Evolutionary conservation across 2,329 filamentous ascomycete genomes (phyloP).

Genomic region (Fusarium verrucosum): DNA sequence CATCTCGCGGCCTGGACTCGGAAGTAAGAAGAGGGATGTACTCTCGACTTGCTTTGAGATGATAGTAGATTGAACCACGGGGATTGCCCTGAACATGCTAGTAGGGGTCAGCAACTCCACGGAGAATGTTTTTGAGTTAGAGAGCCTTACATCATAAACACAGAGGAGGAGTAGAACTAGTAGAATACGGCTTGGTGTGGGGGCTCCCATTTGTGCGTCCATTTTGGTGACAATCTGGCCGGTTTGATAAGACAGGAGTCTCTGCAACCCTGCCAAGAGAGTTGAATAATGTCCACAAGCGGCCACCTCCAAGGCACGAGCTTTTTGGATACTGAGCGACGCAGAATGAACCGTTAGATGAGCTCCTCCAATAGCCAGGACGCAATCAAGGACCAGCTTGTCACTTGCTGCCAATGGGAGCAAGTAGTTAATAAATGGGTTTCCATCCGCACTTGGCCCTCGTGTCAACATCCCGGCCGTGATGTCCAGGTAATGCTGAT

Average conservation of each 20-base stretch:
- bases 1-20: not conserved
- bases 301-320: not conserved
- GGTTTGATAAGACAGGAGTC: not conserved
- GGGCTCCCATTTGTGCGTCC: not conserved
- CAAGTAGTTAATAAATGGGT: constrained; percentile 11
- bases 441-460: not conserved
- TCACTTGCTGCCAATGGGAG: constrained; percentile 5
- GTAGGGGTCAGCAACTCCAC: fast-evolving
- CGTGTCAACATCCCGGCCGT: constrained; percentile 10
- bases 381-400: not conserved
- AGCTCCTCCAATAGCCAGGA: constrained; percentile 14
- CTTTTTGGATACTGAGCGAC: not conserved
- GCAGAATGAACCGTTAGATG: not conserved
- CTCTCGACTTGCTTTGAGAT: constrained; percentile 2
- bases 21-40: not conserved
- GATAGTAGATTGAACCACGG: not conserved
- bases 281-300: constrained; percentile 6
- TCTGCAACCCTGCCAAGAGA: not conserved
- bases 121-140: fast-evolving
- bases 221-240: not conserved
- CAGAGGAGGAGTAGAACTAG: constrained; percentile 1
- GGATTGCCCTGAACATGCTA: constrained; percentile 1
- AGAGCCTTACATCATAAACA: constrained; percentile 5
- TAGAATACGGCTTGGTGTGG: not conserved
- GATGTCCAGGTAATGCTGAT: constrained; percentile 5